phyloP scores from a whole-genome alignment of 768 basidiomycete species.

The Amanita muscaria region DNA sequence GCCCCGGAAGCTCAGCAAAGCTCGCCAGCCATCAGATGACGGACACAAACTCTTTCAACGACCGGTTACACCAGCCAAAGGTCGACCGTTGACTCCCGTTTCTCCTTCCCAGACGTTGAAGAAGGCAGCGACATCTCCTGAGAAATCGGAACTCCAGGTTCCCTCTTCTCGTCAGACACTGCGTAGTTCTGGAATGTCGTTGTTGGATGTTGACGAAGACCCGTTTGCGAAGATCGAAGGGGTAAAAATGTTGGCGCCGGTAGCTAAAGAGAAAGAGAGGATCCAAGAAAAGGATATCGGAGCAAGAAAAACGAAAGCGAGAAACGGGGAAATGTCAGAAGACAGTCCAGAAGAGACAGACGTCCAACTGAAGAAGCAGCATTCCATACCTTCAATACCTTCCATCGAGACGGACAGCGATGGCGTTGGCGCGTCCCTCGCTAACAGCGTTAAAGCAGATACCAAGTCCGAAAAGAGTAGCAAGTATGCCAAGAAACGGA shows the following conservation, averaged over 20 bases:
- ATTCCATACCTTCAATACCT: too few relatives aligned
- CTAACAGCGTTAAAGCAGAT: constrained; percentile 1
- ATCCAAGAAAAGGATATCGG: neutral
- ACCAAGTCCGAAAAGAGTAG: neutral
- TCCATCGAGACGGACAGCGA: constrained; percentile 1
- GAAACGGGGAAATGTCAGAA: neutral
- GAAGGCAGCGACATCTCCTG: neutral
- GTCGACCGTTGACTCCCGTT: constrained; percentile 7
- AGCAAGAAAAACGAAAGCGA: neutral
- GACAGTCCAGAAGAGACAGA: neutral
- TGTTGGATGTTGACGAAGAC: constrained; percentile 31
- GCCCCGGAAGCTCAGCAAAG: constrained; percentile 22
- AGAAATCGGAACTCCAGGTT: constrained; percentile 9
- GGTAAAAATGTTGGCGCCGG: constrained; percentile 35
- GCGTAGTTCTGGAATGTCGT: constrained; percentile 26
- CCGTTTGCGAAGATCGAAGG: constrained; percentile 50
- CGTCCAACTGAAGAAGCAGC: constrained; percentile 5
- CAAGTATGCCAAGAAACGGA: neutral
- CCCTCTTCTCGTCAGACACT: constrained; percentile 19
- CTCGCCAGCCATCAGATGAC: constrained; percentile 14
- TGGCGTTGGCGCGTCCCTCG: constrained; percentile 1
- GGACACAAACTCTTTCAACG: constrained; percentile 11
- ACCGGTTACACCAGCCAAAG: constrained; percentile 12
- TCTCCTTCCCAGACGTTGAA: neutral
- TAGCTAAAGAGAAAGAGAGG: constrained; percentile 1